phyloP scores from a whole-genome alignment of 169 alveolate genomes.

The Plasmodium vinckei region DNA sequence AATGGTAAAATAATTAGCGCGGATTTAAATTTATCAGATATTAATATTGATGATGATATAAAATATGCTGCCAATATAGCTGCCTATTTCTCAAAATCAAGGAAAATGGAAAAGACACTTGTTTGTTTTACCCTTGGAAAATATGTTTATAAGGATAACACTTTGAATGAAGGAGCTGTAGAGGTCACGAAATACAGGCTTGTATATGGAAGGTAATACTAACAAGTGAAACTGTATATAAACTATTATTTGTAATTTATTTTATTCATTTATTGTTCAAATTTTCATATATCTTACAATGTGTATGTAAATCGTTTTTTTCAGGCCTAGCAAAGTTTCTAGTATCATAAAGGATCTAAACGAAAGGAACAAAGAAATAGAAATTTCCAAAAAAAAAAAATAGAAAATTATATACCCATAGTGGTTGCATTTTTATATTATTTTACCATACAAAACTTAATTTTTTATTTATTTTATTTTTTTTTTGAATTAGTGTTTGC shows the following conservation, averaged over 20 bases:
- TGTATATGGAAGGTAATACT: conserved; percentile 76
- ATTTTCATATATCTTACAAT: background rate
- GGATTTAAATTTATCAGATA: conserved; percentile 41
- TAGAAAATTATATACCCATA: background rate
- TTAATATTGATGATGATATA: conserved; percentile 73
- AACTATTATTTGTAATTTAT: background rate
- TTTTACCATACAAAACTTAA: background rate
- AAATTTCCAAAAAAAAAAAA: conserved; percentile 34
- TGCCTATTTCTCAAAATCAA: conserved; percentile 81
- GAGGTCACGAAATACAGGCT: conserved; percentile 76
- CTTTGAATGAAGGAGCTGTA: conserved; percentile 83
- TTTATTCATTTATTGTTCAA: too few species aligned
- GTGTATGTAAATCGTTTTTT: background rate
- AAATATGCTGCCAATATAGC: conserved; percentile 87
- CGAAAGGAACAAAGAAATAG: conserved; percentile 73
- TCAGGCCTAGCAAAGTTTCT: conserved; percentile 70
- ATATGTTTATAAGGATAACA: conserved; percentile 77
- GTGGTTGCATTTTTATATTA: background rate
- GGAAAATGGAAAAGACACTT: conserved; percentile 49
- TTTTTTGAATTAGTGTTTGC: too few species aligned
- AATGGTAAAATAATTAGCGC: conserved; percentile 69
- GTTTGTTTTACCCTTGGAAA: conserved; percentile 81
- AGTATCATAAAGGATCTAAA: conserved; percentile 71
- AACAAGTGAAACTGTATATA: conserved; percentile 30
- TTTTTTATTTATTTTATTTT: too few species aligned